phyloP scores from a whole-genome alignment of 73 alveolate species.

The Tetrahymena elliotti region DNA sequence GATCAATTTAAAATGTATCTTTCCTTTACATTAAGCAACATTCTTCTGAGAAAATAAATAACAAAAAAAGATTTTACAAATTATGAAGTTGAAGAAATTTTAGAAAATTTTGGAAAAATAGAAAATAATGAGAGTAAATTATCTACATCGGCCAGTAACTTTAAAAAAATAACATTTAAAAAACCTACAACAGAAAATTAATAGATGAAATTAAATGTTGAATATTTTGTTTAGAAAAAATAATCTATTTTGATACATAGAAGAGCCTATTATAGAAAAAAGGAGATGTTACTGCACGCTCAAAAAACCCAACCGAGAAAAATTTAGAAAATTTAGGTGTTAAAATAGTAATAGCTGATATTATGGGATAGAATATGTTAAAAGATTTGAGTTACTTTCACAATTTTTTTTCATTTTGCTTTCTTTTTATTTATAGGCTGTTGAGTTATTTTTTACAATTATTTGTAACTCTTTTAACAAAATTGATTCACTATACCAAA shows the following conservation, averaged over 20 bases:
- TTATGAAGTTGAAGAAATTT: background rate
- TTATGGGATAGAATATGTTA: background rate
- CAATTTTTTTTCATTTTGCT: too few relatives aligned
- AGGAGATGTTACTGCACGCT: background rate
- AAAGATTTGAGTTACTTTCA: too few relatives aligned
- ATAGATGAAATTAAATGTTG: background rate
- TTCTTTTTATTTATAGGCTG: too few relatives aligned
- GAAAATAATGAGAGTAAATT: background rate
- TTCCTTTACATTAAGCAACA: too few relatives aligned
- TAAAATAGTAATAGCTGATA: background rate
- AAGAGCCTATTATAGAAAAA: background rate
- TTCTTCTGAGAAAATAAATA: background rate
- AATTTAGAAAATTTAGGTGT: background rate
- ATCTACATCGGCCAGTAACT: background rate
- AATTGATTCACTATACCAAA: too few relatives aligned
- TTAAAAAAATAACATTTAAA: background rate
- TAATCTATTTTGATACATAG: background rate
- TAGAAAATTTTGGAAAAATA: background rate
- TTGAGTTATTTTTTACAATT: too few relatives aligned
- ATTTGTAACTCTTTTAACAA: too few relatives aligned
- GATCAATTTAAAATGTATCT: too few relatives aligned
- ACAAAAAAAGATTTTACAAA: background rate
- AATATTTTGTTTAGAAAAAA: background rate
- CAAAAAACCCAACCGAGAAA: background rate
- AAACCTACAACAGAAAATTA: background rate